Base-by-base conservation (phyloP, 805 yeast genomes). In the Candida xiaguanensis region DNA sequence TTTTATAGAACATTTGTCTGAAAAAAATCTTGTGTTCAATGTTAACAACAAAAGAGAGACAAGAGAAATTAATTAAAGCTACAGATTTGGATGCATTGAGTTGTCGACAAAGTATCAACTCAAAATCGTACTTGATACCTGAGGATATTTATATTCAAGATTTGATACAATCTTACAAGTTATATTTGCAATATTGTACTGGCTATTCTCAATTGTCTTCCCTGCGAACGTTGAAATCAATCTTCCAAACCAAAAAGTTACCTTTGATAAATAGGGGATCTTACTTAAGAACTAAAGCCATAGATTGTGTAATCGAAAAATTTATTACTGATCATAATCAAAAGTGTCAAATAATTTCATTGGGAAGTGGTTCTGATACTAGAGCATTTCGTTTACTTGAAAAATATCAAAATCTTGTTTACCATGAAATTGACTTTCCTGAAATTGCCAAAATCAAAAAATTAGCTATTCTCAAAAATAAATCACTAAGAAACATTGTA, bases 291-390 rank as follows among this genome's bases (percentile, higher is more conserved):
- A 79, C 85, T 0, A 55, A 50, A 13, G 57, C 77, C 13, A 74
- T 83, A 19, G 78, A 82, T 50, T 15, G 50, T 6, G 59, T 76
- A 1, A 57, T 80, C 2, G 55, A 66, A 2, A 49, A 55, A 15
- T 80, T 78, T 45, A 34, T 78, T 2, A 45, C 46, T 3, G 54
- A 63, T 41, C 43, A 40, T 33, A 11, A 29, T 13, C 41, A 18
- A 3, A 31, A 39, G 15, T 59, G 75, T 33, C 82, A 83, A 52
- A 71, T 85, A 12, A 61, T 85, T 1, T 82, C 88, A 1, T 53
- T 85, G n/a, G 95, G 95, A 0, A 82, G 90, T 2, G 95, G 95
- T 4, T 81, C 86, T 12, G 95, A 85, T 50, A 82, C 93, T 0
- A 55, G 91, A 38, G 71, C 75, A 12, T 83, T 85, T 53, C 56